Evolutionary conservation across 192 early-diverging fungal genomes (phyloP).

Genomic region (Umbelopsis isabellina): DNA sequence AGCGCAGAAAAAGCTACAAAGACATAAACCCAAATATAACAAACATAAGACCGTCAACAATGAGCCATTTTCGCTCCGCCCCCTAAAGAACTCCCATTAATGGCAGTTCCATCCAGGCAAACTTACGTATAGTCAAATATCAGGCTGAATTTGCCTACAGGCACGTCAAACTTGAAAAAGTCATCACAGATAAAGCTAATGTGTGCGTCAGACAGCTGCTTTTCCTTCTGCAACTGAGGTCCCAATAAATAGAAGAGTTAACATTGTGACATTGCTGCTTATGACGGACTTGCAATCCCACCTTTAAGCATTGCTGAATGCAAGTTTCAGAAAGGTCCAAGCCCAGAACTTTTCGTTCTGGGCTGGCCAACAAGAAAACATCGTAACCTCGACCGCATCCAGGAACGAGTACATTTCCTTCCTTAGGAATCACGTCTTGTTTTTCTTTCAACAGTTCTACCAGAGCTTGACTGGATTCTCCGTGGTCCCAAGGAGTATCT

Average conservation of each 20-base stretch:
- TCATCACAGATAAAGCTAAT: slow-evolving; percentile 63
- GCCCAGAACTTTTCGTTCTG: slow-evolving; percentile 63
- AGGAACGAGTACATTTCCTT: slow-evolving; percentile 61
- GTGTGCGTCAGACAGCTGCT: slow-evolving; percentile 11
- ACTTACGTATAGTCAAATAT: slow-evolving; percentile 82
- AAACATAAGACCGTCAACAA: neutral
- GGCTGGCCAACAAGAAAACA: slow-evolving; percentile 70
- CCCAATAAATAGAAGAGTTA: neutral
- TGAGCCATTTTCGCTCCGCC: neutral
- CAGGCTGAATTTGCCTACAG: slow-evolving; percentile 64
- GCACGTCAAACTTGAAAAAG: slow-evolving; percentile 72
- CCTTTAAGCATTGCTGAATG: slow-evolving; percentile 56
- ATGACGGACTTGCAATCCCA: slow-evolving; percentile 6
- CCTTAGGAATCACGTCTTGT: slow-evolving; percentile 37
- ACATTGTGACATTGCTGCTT: neutral
- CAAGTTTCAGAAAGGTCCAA: slow-evolving; percentile 72
- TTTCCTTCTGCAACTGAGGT: slow-evolving; percentile 1
- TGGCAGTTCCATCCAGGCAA: neutral
- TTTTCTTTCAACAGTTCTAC: slow-evolving; percentile 47
- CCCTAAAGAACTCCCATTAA: neutral
- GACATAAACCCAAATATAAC: neutral
- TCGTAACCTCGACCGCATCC: slow-evolving; percentile 73
- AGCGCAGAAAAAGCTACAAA: slow-evolving; percentile 75
- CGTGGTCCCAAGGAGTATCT: slow-evolving; percentile 55
- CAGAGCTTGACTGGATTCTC: slow-evolving; percentile 49